These are phyloP conservation scores for Yarrowia deformans DNA, from an alignment of 805 yeast genomes.

Conservation along the genomic window DNA sequence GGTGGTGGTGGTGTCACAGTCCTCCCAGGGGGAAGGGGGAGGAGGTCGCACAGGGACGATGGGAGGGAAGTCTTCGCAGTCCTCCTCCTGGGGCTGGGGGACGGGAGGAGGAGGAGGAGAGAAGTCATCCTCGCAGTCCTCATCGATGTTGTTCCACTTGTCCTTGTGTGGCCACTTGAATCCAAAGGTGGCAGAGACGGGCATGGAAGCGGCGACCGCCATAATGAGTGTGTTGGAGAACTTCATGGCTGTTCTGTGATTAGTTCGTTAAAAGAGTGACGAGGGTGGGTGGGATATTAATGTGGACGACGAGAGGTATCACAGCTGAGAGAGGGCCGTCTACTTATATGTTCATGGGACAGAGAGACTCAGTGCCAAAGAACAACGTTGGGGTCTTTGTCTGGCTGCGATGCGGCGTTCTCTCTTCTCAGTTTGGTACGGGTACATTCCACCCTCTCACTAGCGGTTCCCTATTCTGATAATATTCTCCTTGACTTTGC, in stretches of 20 bases:
- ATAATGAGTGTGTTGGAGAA: conserved; percentile 41
- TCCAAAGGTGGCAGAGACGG: conserved; percentile 18
- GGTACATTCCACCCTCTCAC: conserved; percentile 4
- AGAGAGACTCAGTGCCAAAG: neutral
- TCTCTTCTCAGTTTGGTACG: no score
- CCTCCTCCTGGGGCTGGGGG: neutral
- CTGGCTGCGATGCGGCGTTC: neutral
- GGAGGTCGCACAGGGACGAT: neutral
- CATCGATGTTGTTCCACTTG: neutral
- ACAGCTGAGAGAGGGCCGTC: neutral
- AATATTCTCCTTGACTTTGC: conserved; percentile 21
- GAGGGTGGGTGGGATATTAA: conserved; percentile 3
- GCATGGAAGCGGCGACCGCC: conserved; percentile 28
- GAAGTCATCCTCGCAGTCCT: conserved; percentile 10
- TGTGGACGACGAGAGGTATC: neutral
- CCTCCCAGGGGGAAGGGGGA: conserved; percentile 1
- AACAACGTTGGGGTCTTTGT: conserved; percentile 9
- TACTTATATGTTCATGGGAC: conserved; percentile 4
- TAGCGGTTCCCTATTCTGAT: conserved; percentile 4
- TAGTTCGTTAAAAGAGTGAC: conserved; percentile 25
- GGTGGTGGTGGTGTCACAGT: neutral
- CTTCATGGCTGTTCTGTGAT: conserved; percentile 23
- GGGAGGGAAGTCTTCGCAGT: conserved; percentile 14
- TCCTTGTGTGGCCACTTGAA: neutral
- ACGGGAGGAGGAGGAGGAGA: conserved; percentile 1